Conservation (phyloP, 768 basidiomycete genomes). For the Tricholomella constricta region DNA sequence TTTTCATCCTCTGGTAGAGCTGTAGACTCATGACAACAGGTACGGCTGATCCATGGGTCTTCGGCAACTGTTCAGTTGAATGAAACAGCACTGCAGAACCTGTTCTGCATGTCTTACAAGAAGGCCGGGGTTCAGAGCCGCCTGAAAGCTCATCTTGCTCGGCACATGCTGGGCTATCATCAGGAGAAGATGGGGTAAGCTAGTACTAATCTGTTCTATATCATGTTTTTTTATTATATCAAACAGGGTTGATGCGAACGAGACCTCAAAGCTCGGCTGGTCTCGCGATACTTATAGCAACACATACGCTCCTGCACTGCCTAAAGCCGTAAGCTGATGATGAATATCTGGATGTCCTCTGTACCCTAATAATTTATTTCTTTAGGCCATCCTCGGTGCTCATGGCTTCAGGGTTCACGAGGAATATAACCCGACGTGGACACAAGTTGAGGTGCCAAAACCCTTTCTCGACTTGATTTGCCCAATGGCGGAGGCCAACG, state of each 20-base stretch:
- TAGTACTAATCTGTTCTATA: neutral
- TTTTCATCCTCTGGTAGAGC: neutral
- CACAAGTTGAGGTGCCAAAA: constrained; percentile 16
- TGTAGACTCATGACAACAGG: constrained; percentile 1
- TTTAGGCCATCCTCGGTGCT: constrained; percentile 17
- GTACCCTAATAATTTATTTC: neutral
- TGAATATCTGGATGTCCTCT: neutral
- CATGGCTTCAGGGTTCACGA: constrained; percentile 16
- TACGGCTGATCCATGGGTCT: constrained; percentile 22
- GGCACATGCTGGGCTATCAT: constrained; percentile 24
- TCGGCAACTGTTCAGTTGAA: constrained; percentile 20
- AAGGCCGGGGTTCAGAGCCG: constrained; percentile 18
- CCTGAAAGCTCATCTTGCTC: constrained; percentile 25
- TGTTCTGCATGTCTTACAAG: constrained; percentile 18
- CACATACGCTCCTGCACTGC: constrained; percentile 25
- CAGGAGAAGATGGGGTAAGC: constrained; percentile 26
- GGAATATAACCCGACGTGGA: constrained; percentile 16
- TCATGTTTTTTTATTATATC: no score
- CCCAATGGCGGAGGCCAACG: constrained; percentile 15
- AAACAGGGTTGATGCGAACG: constrained; percentile 15
- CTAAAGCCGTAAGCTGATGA: constrained; percentile 16
- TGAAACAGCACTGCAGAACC: constrained; percentile 22
- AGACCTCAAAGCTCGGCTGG: constrained; percentile 27
- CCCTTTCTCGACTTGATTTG: constrained; percentile 11
- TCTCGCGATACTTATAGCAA: constrained; percentile 21